phyloP scores from a whole-genome alignment of 306 rosid species.

The Canavalia gladiata region DNA sequence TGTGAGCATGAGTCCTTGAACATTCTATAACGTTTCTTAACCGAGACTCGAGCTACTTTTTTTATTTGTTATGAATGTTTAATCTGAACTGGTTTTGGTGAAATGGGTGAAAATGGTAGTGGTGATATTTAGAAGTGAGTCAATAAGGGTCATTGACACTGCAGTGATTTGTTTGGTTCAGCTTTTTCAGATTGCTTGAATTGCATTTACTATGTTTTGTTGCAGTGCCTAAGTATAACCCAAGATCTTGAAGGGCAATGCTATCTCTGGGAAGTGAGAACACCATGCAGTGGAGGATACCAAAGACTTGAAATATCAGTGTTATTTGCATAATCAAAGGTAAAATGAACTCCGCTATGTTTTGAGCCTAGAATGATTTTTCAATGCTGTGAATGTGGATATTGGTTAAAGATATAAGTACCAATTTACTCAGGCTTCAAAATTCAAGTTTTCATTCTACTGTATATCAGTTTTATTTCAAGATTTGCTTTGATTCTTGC shows the following conservation, averaged over 20 bases:
- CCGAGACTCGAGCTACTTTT: neutral
- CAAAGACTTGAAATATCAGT: neutral
- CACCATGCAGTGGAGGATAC: constrained; percentile 23
- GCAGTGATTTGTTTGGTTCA: constrained; percentile 21
- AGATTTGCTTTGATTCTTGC: neutral
- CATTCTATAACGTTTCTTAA: constrained; percentile 32
- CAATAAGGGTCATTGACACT: too few species aligned
- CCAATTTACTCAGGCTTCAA: too few species aligned
- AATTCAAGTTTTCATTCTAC: too few species aligned
- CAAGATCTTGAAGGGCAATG: constrained; percentile 53
- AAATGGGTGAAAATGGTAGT: too few species aligned
- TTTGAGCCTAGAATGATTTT: neutral
- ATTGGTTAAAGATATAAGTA: too few species aligned
- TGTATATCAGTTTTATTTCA: too few species aligned
- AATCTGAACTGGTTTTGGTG: neutral
- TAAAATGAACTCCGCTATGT: neutral
- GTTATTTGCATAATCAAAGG: constrained; percentile 37
- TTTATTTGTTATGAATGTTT: neutral
- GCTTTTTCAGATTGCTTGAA: neutral
- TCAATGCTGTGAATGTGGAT: too few species aligned
- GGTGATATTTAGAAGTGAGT: too few species aligned
- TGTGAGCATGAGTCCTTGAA: constrained; percentile 21
- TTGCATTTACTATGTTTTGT: too few species aligned
- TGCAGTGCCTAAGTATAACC: neutral
- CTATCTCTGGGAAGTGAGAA: constrained; percentile 8